Conservation (phyloP, 768 basidiomycete species). For the Tylopilus sp. region DNA sequence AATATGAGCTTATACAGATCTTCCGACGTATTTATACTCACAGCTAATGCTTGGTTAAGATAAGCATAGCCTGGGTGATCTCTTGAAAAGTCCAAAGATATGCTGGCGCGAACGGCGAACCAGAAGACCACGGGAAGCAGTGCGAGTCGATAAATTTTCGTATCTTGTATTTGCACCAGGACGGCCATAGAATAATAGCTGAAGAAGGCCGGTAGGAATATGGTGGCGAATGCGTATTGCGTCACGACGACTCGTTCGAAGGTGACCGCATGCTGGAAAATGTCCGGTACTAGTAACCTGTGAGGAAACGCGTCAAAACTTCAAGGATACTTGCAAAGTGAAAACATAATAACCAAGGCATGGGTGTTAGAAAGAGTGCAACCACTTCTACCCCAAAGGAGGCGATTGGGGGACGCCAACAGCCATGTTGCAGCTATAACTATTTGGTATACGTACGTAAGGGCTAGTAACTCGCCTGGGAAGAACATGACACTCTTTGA, state of each 20-base stretch:
- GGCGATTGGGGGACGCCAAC: background rate
- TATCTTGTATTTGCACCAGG: slow-evolving; percentile 47
- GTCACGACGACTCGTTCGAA: slow-evolving; percentile 19
- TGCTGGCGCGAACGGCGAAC: slow-evolving; percentile 38
- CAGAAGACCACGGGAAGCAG: slow-evolving; percentile 49
- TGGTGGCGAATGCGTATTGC: slow-evolving; percentile 30
- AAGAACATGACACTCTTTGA: background rate
- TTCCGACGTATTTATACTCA: slow-evolving; percentile 3
- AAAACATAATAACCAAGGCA: slow-evolving; percentile 14
- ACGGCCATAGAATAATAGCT: slow-evolving; percentile 51
- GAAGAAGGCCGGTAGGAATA: slow-evolving; percentile 40
- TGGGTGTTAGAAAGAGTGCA: background rate
- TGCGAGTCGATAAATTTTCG: slow-evolving; percentile 41
- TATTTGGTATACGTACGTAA: no score
- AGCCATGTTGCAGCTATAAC: no score
- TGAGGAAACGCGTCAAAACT: background rate
- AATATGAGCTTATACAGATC: background rate
- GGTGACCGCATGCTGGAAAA: slow-evolving; percentile 11
- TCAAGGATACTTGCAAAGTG: background rate
- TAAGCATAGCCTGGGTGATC: slow-evolving; percentile 7
- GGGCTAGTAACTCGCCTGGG: no score
- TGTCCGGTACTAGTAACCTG: background rate
- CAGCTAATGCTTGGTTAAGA: slow-evolving; percentile 23
- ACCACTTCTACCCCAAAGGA: no score
- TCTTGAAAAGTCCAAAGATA: slow-evolving; percentile 25